These are phyloP conservation scores for Solanum rostratum DNA, from an alignment of 257 asterid species.

Conservation along the genomic window DNA sequence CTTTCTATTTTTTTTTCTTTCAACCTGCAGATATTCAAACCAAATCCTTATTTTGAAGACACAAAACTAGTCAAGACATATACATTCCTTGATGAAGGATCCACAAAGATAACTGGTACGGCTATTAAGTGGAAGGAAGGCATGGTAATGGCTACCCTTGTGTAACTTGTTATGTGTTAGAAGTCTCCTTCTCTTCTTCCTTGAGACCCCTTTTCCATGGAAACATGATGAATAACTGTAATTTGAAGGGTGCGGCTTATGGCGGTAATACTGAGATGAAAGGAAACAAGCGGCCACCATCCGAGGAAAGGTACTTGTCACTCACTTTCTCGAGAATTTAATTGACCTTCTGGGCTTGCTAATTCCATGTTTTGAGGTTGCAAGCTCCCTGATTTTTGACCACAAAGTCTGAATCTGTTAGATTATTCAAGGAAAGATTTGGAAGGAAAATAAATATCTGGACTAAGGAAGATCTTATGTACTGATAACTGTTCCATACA, in stretches of 20 bases:
- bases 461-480: background rate
- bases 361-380: background rate
- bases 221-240: background rate
- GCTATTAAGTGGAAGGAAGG: slow-evolving; percentile 51
- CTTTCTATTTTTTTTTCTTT: background rate
- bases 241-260: slow-evolving; percentile 27
- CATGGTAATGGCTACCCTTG: slow-evolving; percentile 25
- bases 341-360: background rate
- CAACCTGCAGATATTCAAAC: slow-evolving; percentile 43
- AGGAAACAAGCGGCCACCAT: slow-evolving; percentile 31
- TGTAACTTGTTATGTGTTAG: background rate
- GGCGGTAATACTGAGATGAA: slow-evolving; percentile 14
- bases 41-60: slow-evolving; percentile 44
- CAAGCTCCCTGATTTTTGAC: background rate
- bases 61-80: slow-evolving; percentile 33
- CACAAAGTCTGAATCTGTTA: background rate
- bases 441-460: background rate
- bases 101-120: slow-evolving; percentile 35
- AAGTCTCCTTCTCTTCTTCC: background rate
- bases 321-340: background rate
- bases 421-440: background rate
- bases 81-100: slow-evolving; percentile 34
- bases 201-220: background rate
- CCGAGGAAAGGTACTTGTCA: slow-evolving; percentile 28
- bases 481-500: background rate